A percentile compares a stretch with the other conserved stretches of the same genome.
Evolutionary conservation across 2,329 filamentous ascomycete genomes (phyloP).

Genomic region (Tolypocladium inflatum): DNA sequence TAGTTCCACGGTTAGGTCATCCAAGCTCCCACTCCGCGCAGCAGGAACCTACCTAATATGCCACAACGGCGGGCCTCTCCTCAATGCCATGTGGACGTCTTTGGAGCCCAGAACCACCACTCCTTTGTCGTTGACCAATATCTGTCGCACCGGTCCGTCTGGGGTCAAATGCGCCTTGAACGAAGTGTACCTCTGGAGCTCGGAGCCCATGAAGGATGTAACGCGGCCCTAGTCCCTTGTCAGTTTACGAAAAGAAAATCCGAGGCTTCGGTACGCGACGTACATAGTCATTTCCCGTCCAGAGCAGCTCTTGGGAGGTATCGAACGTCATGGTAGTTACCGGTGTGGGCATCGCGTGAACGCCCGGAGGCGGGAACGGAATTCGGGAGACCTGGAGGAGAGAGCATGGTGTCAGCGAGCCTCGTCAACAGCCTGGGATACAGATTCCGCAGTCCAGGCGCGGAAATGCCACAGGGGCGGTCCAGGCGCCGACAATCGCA

Average conservation of each 20-base stretch:
- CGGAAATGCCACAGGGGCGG: background rate
- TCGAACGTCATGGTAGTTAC: constrained; percentile 84
- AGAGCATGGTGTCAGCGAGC: constrained; percentile 6
- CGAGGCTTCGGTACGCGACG: constrained; percentile 18
- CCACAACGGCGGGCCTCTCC: constrained; percentile 79
- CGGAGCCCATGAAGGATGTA: constrained; percentile 76
- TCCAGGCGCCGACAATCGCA: background rate
- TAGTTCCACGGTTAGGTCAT: constrained; percentile 17
- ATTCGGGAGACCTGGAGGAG: constrained; percentile 63
- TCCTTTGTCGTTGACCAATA: constrained; percentile 85
- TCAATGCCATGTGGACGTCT: constrained; percentile 80
- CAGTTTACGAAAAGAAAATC: constrained; percentile 7
- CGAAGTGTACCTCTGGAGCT: constrained; percentile 83
- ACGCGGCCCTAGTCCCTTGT: constrained; percentile 60
- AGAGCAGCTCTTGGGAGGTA: constrained; percentile 77
- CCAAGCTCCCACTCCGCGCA: background rate
- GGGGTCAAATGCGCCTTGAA: constrained; percentile 66
- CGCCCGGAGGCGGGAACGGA: constrained; percentile 66
- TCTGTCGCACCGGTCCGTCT: constrained; percentile 76
- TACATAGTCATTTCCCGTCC: constrained; percentile 88
- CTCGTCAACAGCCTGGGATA: background rate
- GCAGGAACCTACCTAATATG: constrained; percentile 53
- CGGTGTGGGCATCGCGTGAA: constrained; percentile 59
- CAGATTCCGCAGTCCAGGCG: background rate
- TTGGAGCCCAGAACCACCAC: constrained; percentile 75